Base-by-base conservation (phyloP, 2,329 filamentous ascomycete genomes). In the Metarhizium sp. region DNA sequence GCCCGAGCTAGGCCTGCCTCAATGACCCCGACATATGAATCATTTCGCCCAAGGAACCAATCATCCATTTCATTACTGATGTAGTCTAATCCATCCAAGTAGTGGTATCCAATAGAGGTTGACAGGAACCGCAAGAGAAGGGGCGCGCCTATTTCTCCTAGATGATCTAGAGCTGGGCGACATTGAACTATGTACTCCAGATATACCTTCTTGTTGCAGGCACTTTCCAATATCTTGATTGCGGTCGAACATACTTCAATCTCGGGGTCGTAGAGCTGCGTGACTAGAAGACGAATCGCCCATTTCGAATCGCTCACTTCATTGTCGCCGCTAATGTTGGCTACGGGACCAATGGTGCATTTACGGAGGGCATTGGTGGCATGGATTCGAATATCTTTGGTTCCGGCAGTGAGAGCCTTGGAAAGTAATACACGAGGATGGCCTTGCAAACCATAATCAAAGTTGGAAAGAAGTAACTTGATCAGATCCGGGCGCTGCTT, bases 21-120 rank as follows among this genome's bases (percentile, higher is more conserved):
- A 45, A 99, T 92, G 45, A 97, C 81, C 42, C 85, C 82, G 52
- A 99, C 94, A 62, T 99, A 99, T n/a, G 85, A 87, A 68, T 99
- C 92, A 66, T 99, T 99, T 48, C 94, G 85, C 14, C 94, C 94
- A 34, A 99, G 78, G 67, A 97, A 99, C 94, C 94, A 99, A 72
- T 99, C 95, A 63, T 99, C 94, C 94, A 99, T 99, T 69, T 99
- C 95, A 67, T 95, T 94, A 59, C 92, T 96, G 70, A 99, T 99
- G 68, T 99, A 99, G 73, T 99, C 95, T 47, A 99, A 77, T 0
- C 92, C 94, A 66, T 97, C 91, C 6, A 99, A 79, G 70, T 99
- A 99, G 70, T 97, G 92, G 66, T 99, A 99, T 51, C 94, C 94
- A 56, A 96, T 92, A 2, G 92, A 96, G 0, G 92, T 97, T 0